Evolutionary conservation across 2,329 filamentous ascomycete genomes (phyloP).

Genomic region (Nannizzia gypsea): DNA sequence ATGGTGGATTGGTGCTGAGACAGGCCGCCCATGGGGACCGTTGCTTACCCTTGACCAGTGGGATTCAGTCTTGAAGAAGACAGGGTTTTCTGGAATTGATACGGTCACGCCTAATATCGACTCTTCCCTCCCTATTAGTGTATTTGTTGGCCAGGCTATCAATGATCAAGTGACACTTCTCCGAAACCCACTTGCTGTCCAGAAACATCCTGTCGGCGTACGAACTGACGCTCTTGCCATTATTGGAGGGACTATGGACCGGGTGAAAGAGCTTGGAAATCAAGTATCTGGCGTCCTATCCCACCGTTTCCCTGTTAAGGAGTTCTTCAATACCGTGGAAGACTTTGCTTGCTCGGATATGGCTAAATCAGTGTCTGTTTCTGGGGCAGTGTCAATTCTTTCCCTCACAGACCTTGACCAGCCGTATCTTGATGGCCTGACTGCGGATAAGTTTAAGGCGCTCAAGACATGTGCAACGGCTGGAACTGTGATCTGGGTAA

Average conservation of each 20-base stretch:
- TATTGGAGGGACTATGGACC: not conserved
- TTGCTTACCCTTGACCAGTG: slow-evolving; percentile 5
- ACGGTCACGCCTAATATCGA: slow-evolving; percentile 5
- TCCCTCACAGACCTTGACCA: not conserved
- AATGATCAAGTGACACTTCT: not conserved
- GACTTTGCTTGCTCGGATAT: not conserved
- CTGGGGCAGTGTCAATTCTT: not conserved
- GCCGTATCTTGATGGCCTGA: not conserved
- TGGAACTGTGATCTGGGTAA: not conserved
- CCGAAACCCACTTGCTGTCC: not conserved
- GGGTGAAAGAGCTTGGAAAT: not conserved
- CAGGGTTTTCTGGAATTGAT: slow-evolving; percentile 12
- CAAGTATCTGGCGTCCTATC: not conserved
- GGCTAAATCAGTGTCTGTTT: not conserved
- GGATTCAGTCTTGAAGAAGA: slow-evolving; percentile 8
- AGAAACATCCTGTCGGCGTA: not conserved
- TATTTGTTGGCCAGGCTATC: slow-evolving; percentile 3
- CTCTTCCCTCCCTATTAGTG: not conserved
- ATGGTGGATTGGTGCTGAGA: slow-evolving; percentile 16
- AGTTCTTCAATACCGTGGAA: not conserved
- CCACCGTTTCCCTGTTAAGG: not conserved
- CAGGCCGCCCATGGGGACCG: slow-evolving; percentile 6
- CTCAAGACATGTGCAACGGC: not conserved
- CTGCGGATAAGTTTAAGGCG: not conserved
- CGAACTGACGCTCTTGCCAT: not conserved